Evolutionary conservation across 352 stramenopile species (phyloP), one percentile per base, ranked within the genome.

Genomic region (Pythium scleroteichum): DNA sequence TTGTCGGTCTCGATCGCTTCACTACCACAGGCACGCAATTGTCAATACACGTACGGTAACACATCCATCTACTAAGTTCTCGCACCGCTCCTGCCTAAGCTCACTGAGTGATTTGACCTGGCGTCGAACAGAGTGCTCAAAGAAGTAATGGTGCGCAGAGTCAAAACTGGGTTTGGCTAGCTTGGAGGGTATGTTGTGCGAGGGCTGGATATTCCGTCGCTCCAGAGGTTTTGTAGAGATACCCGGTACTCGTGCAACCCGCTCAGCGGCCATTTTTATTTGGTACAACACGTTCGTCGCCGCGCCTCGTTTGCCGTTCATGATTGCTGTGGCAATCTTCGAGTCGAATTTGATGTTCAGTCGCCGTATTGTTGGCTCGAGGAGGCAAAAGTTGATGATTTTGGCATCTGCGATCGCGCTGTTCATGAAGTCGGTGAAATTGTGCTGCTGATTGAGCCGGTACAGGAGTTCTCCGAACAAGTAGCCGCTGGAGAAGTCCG

Each of bases 371-470:
- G 72, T 79, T 4, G 86, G 85, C 70, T 96, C 84, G 16, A 97
- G 59, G 22, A 96, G 69, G 19, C 85, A 95, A 64, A 96, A 97
- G 68, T 96, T 96, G 71, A 92, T 51, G 67, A 94, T 88, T 68
- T 94, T 96, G 54, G 86, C 85, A 51, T 95, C 81, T 12, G 81
- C 77, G 27, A 66, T 87, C 22, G 68, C 66, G 71, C 72, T 88
- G 60, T 83, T 59, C 59, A 92, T 74, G 47, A 97, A 97, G 52
- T 92, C 74, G 41, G 63, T 49, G 46, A 97, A 90, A 75, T 95
- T 90, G 69, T 87, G 88, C 72, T 94, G 87, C 48, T 96, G 87
- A 72, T 97, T 97, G 53, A 93, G 71, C n/a, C 78, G 69, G 51
- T 87, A 72, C 52, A 97, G 68, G 22, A 97, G 67, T 61, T 96